Evolutionary conservation across 2,329 filamentous ascomycete species (phyloP), one percentile per base, ranked within the genome.

Genomic region (Trichoderma aggressivum): DNA sequence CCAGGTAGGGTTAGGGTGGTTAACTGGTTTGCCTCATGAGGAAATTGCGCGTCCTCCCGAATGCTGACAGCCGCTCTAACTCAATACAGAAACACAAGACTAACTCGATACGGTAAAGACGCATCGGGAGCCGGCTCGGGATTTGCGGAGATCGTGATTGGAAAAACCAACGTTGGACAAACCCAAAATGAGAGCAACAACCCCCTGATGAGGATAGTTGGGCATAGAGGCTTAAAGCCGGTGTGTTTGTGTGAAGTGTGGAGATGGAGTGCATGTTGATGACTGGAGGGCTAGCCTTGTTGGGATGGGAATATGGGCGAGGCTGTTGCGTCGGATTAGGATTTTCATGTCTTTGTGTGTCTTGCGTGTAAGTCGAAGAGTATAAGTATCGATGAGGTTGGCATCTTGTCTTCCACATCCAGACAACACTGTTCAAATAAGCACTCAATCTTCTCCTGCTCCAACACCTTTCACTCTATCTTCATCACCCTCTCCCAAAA

Each of bases 231-330:
- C n/a, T 26, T 55, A 65, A 39, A 8, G 21, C 58, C 58, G 30
- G 32, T 39, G 56, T n/a, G n/a, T n/a, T 36, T 55, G 26, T 8
- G 6, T 7, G 10, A 3, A 14, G 3, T 10, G 12, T 24, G 30
- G n/a, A 2, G n/a, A 36, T 63, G 61, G 8, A 32, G 21, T 21
- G 26, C 26, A 28, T 28, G n/a, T 24, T 34, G 63, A 53, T 67
- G 64, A 67, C 64, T 67, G 26, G 53, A 6, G 30, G 14, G 36
- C 64, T 67, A 67, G 53, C 64, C 64, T 30, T 47, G 11, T 67
- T 67, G 24, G 64, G 64, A 56, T 67, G 24, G 64, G 64, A 56
- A 30, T 6, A 10, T 26, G 14, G 21, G 24, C n/a, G 12, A 28
- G 11, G 21, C 8, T 28, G 3, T 18, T 26, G 32, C 26, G 3